Base-by-base conservation (phyloP, 1,284 basidiomycete species). In the Trichosporon inkin region DNA sequence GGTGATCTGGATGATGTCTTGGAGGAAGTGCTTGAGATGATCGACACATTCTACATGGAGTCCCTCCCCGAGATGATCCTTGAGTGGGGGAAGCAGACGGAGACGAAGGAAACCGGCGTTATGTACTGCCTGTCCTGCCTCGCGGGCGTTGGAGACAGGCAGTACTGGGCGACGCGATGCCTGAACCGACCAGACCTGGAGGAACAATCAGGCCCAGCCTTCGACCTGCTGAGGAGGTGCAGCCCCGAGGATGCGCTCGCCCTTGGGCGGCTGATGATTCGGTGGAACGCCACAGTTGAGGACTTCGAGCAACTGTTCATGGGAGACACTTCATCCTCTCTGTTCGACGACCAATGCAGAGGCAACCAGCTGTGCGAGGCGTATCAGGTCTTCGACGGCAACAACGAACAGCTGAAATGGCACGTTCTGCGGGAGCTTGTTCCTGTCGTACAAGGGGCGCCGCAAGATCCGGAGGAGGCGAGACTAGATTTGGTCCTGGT, bases 11-110 rank as follows among this genome's bases (percentile, higher is more conserved):
- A 54, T 19, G 53, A 54, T 16, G 53, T 38, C 19, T 36, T 54
- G 6, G 22, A 24, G 20, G 44, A 49, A 22, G 24, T 49, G 6
- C 44, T 49, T 16, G 44, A 49, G 24, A 49, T 49, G 44, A 49
- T 49, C 44, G 44, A 49, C 24, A 49, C 44, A 24, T 49, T 49
- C 22, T 6, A 49, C 24, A 49, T 49, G 44, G 44, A 49, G 7
- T 32, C 44, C 14, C 44, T 49, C 11, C 24, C 44, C 14, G 44
- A 49, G 44, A 22, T 49, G 5, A 49, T 49, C 14, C 24, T 49
- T 8, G 44, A 49, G 24, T 49, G 44, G 44, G 44, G 22, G 13
- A 17, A 24, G 2, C 44, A 49, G 22, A 16, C 28, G 8, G 44
- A 49, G 2, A 24, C 44, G 7, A 22, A 22, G 28, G 28, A 32